Conservation (phyloP, 2,329 filamentous ascomycete genomes). For the Xenosphaeropsis pyriputrescens region DNA sequence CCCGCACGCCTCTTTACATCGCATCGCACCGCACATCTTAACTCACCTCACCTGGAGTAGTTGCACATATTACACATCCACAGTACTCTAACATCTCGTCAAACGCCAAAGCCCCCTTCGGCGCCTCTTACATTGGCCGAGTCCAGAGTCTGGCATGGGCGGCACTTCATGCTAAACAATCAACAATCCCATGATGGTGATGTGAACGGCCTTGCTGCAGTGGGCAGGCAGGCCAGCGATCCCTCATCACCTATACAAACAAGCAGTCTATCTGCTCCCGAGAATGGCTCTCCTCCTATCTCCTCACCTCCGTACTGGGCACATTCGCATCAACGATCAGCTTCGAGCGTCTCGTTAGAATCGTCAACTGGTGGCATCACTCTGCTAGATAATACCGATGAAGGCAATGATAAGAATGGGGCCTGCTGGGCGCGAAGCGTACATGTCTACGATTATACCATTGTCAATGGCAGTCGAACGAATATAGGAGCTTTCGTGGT, state of each 20-base stretch:
- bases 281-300: constrained; percentile 10
- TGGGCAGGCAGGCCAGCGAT: too few species aligned
- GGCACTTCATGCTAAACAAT: too few species aligned
- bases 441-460: constrained; percentile 38
- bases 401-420: constrained; percentile 34
- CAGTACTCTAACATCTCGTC: too few species aligned
- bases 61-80: too few species aligned
- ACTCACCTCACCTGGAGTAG: too few species aligned
- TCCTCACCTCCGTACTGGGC: constrained; percentile 26
- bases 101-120: constrained; percentile 18
- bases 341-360: constrained; percentile 30
- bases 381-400: constrained; percentile 38
- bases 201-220: too few species aligned
- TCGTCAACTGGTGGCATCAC: constrained; percentile 41
- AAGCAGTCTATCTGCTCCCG: background rate
- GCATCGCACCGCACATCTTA: too few species aligned
- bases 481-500: constrained; percentile 75
- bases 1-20: too few species aligned
- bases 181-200: too few species aligned
- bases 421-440: constrained; percentile 54
- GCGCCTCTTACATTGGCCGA: too few species aligned
- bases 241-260: too few species aligned
- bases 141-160: too few species aligned
- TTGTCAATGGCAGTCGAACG: constrained; percentile 25
- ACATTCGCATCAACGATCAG: constrained; percentile 14